Evolutionary conservation across 768 basidiomycete species (phyloP).

Genomic region (Mrakia hoshinonis): DNA sequence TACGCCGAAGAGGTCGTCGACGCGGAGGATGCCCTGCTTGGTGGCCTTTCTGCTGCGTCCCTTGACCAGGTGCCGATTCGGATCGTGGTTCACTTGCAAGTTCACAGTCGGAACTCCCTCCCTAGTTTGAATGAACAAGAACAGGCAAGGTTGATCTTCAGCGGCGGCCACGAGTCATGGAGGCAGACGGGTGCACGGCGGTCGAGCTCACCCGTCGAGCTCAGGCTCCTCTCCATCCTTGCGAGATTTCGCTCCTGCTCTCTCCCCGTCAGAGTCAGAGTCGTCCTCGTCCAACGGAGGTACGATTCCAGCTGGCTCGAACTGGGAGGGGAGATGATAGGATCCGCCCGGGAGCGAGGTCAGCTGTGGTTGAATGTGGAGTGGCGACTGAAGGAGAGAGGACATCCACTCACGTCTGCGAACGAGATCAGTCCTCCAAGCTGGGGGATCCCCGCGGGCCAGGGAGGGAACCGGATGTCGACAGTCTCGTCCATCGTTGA

Average conservation of each 20-base stretch:
- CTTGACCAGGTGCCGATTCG: not conserved
- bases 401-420: not conserved
- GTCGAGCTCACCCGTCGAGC: slow-evolving; percentile 12
- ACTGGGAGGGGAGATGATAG: not conserved
- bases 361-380: too few relatives aligned
- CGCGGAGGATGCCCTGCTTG: slow-evolving; percentile 17
- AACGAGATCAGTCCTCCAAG: not conserved
- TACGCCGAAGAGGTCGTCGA: slow-evolving; percentile 14
- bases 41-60: not conserved
- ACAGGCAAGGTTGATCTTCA: not conserved
- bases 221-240: not conserved
- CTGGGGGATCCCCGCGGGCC: not conserved
- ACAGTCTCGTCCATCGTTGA: not conserved
- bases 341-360: not conserved
- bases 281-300: not conserved
- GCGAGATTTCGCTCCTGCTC: not conserved
- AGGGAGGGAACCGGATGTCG: slow-evolving; percentile 2
- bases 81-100: slow-evolving; percentile 21
- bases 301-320: not conserved
- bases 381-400: not conserved
- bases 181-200: not conserved
- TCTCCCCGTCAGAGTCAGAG: not conserved
- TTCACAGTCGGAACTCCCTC: slow-evolving; percentile 11
- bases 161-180: not conserved
- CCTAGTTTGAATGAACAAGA: not conserved